A percentile compares a stretch with the other conserved stretches of the same genome.
These are phyloP conservation scores for Hypsizygus marmoreus DNA, from an alignment of 768 basidiomycete genomes.

Conservation along the genomic window DNA sequence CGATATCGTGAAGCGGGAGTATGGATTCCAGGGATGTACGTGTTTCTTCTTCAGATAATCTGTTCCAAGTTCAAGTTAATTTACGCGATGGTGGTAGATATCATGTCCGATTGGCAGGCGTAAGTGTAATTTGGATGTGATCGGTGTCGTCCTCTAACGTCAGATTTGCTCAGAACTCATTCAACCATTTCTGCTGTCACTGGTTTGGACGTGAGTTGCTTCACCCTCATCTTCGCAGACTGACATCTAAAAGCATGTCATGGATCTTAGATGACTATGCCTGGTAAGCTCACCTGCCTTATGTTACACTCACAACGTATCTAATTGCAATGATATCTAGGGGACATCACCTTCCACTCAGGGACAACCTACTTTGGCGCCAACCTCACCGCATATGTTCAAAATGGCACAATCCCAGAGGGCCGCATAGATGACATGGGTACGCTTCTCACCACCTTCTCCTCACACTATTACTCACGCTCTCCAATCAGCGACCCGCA, in stretches of 20 bases:
- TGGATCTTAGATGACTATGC: slow-evolving; percentile 83
- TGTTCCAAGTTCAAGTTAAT: neutral
- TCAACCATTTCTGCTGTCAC: slow-evolving; percentile 61
- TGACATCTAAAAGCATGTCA: neutral
- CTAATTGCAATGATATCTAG: neutral
- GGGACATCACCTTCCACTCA: slow-evolving; percentile 51
- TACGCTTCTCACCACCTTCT: slow-evolving; percentile 22
- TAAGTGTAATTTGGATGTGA: slow-evolving; percentile 23
- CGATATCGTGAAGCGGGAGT: slow-evolving; percentile 73
- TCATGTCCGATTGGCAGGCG: slow-evolving; percentile 79
- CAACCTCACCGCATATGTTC: slow-evolving; percentile 67
- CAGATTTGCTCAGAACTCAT: slow-evolving; percentile 36
- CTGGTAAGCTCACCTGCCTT: slow-evolving; percentile 47
- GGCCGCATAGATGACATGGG: slow-evolving; percentile 78
- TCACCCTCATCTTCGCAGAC: neutral
- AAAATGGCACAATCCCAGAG: slow-evolving; percentile 70
- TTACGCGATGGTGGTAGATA: slow-evolving; percentile 32
- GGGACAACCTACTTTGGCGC: slow-evolving; percentile 61
- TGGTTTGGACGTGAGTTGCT: slow-evolving; percentile 62
- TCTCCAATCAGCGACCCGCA: slow-evolving; percentile 63
- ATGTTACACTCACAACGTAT: neutral
- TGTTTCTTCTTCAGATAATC: slow-evolving; percentile 3
- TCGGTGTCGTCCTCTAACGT: neutral
- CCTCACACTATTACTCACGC: neutral
- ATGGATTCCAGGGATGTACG: slow-evolving; percentile 75